Conservation (phyloP, 2,329 filamentous ascomycete genomes). For the Apiospora aurea region DNA sequence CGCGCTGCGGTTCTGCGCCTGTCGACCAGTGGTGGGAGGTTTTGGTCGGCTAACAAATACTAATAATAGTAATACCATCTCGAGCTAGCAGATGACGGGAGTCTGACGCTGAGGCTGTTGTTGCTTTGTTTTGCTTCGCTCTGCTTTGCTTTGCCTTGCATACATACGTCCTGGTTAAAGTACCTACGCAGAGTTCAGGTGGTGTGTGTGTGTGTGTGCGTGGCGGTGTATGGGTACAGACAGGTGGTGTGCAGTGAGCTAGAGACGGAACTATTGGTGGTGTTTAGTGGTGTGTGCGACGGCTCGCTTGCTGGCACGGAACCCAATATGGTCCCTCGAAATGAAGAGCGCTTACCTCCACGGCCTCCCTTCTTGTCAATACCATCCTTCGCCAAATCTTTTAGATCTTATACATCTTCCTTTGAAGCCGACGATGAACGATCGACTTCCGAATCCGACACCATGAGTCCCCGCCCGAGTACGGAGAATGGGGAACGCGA, state of each 20-base stretch:
- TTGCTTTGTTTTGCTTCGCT: neutral
- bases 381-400: constrained; percentile 50
- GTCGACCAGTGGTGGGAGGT: neutral
- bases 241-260: neutral
- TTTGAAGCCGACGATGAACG: constrained; percentile 76
- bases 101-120: neutral
- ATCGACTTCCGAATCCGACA: constrained; percentile 52
- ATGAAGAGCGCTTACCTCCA: constrained; percentile 54
- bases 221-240: too few species aligned
- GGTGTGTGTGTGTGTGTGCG: neutral
- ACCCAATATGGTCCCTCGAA: constrained; percentile 46
- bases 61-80: constrained; percentile 10
- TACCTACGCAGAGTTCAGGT: neutral
- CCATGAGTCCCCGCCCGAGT: constrained; percentile 47
- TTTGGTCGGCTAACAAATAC: neutral
- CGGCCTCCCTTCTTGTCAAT: constrained; percentile 60
- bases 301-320: constrained; percentile 10
- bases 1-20: neutral
- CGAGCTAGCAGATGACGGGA: constrained; percentile 7
- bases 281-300: constrained; percentile 18
- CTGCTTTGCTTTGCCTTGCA: neutral
- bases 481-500: constrained; percentile 48
- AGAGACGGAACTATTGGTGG: constrained; percentile 1
- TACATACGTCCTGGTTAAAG: neutral
- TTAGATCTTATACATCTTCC: constrained; percentile 64